Evolutionary conservation across 768 basidiomycete genomes (phyloP).

Genomic region (Phlegmacium glaucopus): DNA sequence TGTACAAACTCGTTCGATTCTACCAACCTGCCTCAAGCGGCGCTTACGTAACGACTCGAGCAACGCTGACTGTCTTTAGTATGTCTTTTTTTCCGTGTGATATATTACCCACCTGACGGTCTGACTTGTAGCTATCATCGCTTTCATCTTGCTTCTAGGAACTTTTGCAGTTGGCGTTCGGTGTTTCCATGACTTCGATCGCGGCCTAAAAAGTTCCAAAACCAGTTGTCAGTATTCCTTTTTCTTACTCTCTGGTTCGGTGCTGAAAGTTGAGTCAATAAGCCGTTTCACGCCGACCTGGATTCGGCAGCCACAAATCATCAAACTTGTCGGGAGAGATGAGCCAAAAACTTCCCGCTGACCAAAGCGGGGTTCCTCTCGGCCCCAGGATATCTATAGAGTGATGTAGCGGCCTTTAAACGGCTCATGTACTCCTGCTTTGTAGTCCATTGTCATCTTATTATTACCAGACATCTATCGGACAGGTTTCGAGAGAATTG

Average conservation of each 20-base stretch:
- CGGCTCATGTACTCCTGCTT: background rate
- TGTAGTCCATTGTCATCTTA: background rate
- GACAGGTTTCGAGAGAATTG: no score
- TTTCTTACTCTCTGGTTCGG: constrained; percentile 20
- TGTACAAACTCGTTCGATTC: constrained; percentile 85
- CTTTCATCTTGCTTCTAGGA: constrained; percentile 70
- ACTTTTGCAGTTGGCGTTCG: constrained; percentile 76
- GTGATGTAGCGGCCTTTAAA: constrained; percentile 23
- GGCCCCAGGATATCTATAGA: constrained; percentile 77
- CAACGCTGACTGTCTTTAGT: constrained; percentile 83
- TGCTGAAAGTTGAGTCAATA: constrained; percentile 9
- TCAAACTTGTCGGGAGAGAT: constrained; percentile 32
- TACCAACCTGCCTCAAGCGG: constrained; percentile 55
- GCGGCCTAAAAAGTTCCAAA: constrained; percentile 73
- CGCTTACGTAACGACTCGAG: constrained; percentile 70
- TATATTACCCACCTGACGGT: background rate
- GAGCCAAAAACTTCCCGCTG: constrained; percentile 45
- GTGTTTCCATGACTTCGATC: constrained; percentile 81
- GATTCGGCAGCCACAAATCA: constrained; percentile 38
- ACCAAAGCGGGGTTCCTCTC: constrained; percentile 50
- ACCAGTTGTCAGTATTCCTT: constrained; percentile 56
- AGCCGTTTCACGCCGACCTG: constrained; percentile 50
- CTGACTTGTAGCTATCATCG: constrained; percentile 54
- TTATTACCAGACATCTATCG: no score
- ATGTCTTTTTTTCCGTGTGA: constrained; percentile 9